Evolutionary conservation across 306 rosid species (phyloP).

Genomic region (Potentilla sterilis): DNA sequence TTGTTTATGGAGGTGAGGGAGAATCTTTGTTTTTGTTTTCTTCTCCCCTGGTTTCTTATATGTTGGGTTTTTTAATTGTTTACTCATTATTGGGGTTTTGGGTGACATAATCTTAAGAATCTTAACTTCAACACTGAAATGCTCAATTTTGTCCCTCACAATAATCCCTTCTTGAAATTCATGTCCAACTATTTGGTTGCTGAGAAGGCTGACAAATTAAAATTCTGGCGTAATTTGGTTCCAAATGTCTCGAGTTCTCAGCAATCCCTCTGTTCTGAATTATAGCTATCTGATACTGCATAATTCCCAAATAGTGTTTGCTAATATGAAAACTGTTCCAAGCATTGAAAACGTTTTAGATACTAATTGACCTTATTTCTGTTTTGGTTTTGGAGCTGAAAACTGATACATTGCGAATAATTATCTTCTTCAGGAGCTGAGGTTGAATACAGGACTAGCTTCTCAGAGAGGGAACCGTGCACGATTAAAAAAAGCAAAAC

Average conservation of each 20-base stretch:
- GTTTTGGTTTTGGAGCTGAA: neutral
- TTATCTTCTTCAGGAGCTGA: slow-evolving; percentile 66
- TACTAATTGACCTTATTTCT: neutral
- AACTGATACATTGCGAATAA: slow-evolving; percentile 24
- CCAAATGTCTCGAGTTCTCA: slow-evolving; percentile 24
- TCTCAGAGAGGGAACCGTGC: slow-evolving; percentile 94
- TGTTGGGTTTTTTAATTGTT: slow-evolving; percentile 12
- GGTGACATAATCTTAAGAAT: slow-evolving; percentile 13
- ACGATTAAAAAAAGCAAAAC: slow-evolving; percentile 94
- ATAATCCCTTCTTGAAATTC: slow-evolving; percentile 18
- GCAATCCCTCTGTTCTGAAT: slow-evolving; percentile 29
- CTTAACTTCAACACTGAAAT: slow-evolving; percentile 8
- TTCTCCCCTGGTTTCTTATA: slow-evolving; percentile 21
- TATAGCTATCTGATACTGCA: neutral
- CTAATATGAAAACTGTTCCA: slow-evolving; percentile 12
- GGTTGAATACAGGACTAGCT: slow-evolving; percentile 75
- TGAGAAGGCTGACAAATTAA: slow-evolving; percentile 5
- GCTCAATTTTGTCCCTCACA: slow-evolving; percentile 4
- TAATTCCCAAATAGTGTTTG: slow-evolving; percentile 12
- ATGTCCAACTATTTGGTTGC: neutral
- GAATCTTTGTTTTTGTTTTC: slow-evolving; percentile 21
- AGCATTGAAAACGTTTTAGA: neutral
- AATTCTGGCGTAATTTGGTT: slow-evolving; percentile 7
- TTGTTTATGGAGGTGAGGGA: slow-evolving; percentile 60
- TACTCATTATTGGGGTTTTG: slow-evolving; percentile 17